phyloP scores from a whole-genome alignment of 306 rosid genomes.

The Rubus idaeus region DNA sequence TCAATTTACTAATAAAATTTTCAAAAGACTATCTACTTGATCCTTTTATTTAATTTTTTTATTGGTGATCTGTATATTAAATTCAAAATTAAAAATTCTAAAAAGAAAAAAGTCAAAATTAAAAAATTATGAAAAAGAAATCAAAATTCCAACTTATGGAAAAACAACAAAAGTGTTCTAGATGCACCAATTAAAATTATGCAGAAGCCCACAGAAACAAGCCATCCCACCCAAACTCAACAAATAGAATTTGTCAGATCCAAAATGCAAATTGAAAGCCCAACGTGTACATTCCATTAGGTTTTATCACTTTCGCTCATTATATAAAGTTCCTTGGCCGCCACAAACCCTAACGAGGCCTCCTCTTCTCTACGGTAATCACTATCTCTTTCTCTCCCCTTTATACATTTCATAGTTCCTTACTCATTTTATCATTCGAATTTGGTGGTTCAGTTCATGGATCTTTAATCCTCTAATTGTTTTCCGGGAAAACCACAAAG shows the following conservation, averaged over 20 bases:
- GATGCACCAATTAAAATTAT: neutral
- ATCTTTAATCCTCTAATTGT: conserved; percentile 9
- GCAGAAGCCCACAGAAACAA: neutral
- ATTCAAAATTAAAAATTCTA: too few species aligned
- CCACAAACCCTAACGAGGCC: conserved; percentile 29
- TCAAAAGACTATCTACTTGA: too few species aligned
- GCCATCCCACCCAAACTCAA: too few species aligned
- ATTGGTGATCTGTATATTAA: too few species aligned
- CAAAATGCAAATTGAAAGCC: neutral
- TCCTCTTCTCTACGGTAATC: conserved; percentile 29
- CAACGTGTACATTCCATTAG: neutral
- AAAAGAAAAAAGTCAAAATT: too few species aligned
- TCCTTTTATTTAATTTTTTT: too few species aligned
- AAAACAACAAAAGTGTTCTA: neutral
- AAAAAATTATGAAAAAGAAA: too few species aligned
- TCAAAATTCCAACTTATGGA: too few species aligned
- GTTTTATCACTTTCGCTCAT: neutral
- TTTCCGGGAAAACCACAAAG: conserved; percentile 8
- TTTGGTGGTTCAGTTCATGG: neutral
- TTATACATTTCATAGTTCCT: neutral
- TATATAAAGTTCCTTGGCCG: conserved; percentile 21
- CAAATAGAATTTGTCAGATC: too few species aligned
- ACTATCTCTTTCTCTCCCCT: neutral
- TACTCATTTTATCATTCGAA: neutral
- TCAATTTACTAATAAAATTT: too few species aligned